Evolutionary conservation across 805 yeast species (phyloP).

Genomic region (Candida nanaspora): DNA sequence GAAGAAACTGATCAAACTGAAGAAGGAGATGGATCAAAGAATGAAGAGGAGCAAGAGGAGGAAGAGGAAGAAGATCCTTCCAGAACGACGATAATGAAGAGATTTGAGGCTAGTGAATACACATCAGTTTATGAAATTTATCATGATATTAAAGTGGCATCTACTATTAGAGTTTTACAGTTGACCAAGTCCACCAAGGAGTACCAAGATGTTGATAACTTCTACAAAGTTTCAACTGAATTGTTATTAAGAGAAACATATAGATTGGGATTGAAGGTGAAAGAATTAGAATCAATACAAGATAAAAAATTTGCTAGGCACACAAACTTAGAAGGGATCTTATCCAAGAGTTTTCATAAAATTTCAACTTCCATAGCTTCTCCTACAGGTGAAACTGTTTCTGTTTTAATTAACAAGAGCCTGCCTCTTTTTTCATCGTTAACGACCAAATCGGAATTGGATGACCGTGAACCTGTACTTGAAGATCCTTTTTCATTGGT

Average conservation of each 20-base stretch:
- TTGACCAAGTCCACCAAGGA: conserved; percentile 40
- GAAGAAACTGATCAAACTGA: conserved; percentile 10
- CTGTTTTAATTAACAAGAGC: conserved; percentile 51
- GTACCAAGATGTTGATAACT: conserved; percentile 52
- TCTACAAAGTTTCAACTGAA: conserved; percentile 57
- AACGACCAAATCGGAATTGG: conserved; percentile 59
- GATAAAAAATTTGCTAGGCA: background rate
- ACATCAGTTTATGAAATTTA: conserved; percentile 45
- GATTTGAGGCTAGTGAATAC: conserved; percentile 34
- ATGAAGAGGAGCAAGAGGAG: conserved; percentile 3
- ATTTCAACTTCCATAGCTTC: conserved; percentile 46
- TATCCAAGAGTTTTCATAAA: conserved; percentile 53
- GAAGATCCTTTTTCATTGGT: conserved; percentile 64
- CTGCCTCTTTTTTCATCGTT: conserved; percentile 77
- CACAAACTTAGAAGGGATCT: conserved; percentile 28
- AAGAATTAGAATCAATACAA: conserved; percentile 5
- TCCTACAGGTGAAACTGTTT: conserved; percentile 59
- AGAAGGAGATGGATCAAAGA: background rate
- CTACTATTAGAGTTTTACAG: conserved; percentile 39
- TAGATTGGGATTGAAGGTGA: conserved; percentile 30
- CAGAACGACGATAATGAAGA: conserved; percentile 34
- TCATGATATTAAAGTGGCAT: conserved; percentile 60
- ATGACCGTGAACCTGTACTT: conserved; percentile 60
- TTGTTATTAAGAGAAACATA: conserved; percentile 55
- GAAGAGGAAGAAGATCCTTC: conserved; percentile 1